A percentile compares a stretch with the other conserved stretches of the same genome.
Conservation (phyloP, 2,329 filamentous ascomycete species). For the Microcera coccophila region DNA sequence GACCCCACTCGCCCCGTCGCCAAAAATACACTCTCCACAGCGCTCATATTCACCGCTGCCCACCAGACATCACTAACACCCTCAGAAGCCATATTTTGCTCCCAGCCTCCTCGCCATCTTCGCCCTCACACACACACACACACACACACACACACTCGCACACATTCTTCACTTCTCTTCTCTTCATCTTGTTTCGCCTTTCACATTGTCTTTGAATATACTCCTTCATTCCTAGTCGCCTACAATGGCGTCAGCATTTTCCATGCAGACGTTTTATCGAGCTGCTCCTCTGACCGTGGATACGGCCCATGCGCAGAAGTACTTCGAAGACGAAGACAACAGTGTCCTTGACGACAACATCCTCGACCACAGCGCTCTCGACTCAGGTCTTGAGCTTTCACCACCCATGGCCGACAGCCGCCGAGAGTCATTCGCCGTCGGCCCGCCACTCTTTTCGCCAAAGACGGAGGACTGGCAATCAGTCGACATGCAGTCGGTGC, state of each 20-base stretch:
- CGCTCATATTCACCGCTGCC: slow-evolving; percentile 21
- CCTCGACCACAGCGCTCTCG: slow-evolving; percentile 55
- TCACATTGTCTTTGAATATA: slow-evolving; percentile 11
- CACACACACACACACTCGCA: slow-evolving; percentile 1
- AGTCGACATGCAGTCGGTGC: slow-evolving; percentile 61
- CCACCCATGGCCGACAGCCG: slow-evolving; percentile 60
- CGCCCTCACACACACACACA: slow-evolving; percentile 20
- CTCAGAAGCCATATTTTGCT: slow-evolving; percentile 27
- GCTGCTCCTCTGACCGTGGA: slow-evolving; percentile 50
- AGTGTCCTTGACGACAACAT: slow-evolving; percentile 59
- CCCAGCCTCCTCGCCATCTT: slow-evolving; percentile 23
- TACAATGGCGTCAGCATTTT: slow-evolving; percentile 50
- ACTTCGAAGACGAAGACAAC: slow-evolving; percentile 59
- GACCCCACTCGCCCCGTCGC: slow-evolving; percentile 16
- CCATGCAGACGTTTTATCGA: slow-evolving; percentile 51
- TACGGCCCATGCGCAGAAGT: slow-evolving; percentile 50
- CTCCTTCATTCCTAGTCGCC: slow-evolving; percentile 16
- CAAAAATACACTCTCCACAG: slow-evolving; percentile 20
- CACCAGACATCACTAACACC: slow-evolving; percentile 27
- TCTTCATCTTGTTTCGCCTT: slow-evolving; percentile 15
- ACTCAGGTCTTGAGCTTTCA: slow-evolving; percentile 61
- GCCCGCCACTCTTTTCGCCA: slow-evolving; percentile 57
- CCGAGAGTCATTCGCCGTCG: slow-evolving; percentile 59
- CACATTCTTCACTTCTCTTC: slow-evolving; percentile 7
- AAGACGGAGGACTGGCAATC: slow-evolving; percentile 63